Conservation (phyloP, 2,329 filamentous ascomycete genomes). For the Aschersonia sp. region DNA sequence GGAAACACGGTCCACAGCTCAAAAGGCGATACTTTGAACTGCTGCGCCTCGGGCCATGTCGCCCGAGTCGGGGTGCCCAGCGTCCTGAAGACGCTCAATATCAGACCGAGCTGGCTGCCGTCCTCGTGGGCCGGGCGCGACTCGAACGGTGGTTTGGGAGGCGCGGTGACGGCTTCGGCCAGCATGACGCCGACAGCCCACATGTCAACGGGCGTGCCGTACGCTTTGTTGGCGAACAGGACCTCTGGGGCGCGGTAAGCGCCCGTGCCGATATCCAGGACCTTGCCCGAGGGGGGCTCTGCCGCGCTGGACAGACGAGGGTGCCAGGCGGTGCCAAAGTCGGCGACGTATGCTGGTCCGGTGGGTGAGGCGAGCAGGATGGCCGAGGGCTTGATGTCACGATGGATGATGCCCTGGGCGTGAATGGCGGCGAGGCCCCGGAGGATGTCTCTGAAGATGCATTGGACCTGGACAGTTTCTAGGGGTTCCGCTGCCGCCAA, state of each 20-base stretch:
- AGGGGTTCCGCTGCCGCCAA: constrained; percentile 7
- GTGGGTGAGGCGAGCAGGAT: constrained; percentile 54
- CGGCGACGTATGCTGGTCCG: constrained; percentile 66
- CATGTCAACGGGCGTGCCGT: constrained; percentile 63
- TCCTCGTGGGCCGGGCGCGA: constrained; percentile 59
- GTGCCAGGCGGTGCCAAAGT: constrained; percentile 89
- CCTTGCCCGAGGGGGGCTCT: constrained; percentile 58
- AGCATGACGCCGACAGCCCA: constrained; percentile 81
- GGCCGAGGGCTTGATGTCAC: constrained; percentile 89
- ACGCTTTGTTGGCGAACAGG: constrained; percentile 68
- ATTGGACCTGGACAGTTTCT: constrained; percentile 15
- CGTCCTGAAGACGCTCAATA: constrained; percentile 84
- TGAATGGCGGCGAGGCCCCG: constrained; percentile 60
- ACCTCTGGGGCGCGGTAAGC: constrained; percentile 83
- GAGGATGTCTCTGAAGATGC: constrained; percentile 53
- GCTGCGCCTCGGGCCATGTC: constrained; percentile 66
- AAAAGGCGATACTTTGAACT: constrained; percentile 65
- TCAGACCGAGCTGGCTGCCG: constrained; percentile 80
- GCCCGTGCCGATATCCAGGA: constrained; percentile 87
- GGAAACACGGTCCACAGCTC: constrained; percentile 75
- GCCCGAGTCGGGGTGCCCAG: constrained; percentile 72
- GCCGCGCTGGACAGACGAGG: constrained; percentile 38
- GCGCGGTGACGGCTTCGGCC: constrained; percentile 51
- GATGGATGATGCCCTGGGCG: constrained; percentile 63
- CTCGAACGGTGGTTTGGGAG: constrained; percentile 58